phyloP scores from a whole-genome alignment of 2,329 filamentous ascomycete genomes.

The Ophiocordyceps polyrhachis-furcata region DNA sequence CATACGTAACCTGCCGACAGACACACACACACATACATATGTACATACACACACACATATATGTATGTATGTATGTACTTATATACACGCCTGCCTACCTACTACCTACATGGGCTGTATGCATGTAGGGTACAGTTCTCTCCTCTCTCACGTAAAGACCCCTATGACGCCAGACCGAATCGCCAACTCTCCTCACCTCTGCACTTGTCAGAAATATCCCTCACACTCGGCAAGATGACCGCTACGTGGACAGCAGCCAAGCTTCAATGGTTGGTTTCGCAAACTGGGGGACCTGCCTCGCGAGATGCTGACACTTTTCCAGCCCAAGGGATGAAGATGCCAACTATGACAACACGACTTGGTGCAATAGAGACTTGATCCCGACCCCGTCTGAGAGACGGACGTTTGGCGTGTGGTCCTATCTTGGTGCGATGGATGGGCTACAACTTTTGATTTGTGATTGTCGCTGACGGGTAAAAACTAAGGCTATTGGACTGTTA shows the following conservation, averaged over 20 bases:
- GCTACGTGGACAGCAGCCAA: neutral
- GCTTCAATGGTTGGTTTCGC: neutral
- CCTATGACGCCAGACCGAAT: neutral
- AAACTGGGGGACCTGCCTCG: no score
- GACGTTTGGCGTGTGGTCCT: slow-evolving; percentile 9
- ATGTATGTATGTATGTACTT: neutral
- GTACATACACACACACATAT: neutral
- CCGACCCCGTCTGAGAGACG: slow-evolving; percentile 10
- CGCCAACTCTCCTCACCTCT: neutral
- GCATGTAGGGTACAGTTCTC: neutral
- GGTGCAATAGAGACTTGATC: slow-evolving; percentile 14
- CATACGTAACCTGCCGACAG: neutral
- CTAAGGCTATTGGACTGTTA: slow-evolving; percentile 8
- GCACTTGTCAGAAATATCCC: neutral
- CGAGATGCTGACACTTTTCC: no score
- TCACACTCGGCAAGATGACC: neutral
- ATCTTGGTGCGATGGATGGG: slow-evolving; percentile 10
- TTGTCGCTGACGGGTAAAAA: neutral
- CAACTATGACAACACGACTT: slow-evolving; percentile 12
- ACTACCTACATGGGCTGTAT: neutral
- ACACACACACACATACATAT: no score
- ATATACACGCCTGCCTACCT: neutral
- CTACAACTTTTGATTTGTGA: no score
- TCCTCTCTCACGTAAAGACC: neutral
- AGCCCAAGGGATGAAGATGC: slow-evolving; percentile 10